Evolutionary conservation across 805 yeast genomes (phyloP), one percentile per base, ranked within the genome.

Genomic region (Aciculoconidium aculeatum): DNA sequence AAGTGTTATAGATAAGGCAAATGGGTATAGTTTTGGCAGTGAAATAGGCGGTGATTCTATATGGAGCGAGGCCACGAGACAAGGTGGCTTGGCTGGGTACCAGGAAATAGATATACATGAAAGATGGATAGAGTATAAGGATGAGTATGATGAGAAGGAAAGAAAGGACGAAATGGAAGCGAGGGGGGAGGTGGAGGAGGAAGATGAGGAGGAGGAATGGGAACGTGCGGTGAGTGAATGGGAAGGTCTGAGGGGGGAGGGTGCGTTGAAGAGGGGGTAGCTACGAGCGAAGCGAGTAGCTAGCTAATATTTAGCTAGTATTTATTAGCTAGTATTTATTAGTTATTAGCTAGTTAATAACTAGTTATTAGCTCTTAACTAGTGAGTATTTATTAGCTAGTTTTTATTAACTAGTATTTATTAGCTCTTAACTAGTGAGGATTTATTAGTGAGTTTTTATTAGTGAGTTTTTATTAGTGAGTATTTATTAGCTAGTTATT

Each of bases 41-140:
- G 99, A 92, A 44, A 68, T 90, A 6, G 95, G 96, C 2, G 98
- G 97, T n/a, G 99, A 92, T 49, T 75, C 90, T 0, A 77, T 92
- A 2, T 92, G 98, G 98, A 83, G 87, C n/a, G 95, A 90, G 44
- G 95, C 96, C 1, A 72, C 90, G 1, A 68, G 97, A 40, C 85
- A 83, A 30, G 79, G 88, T 21, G 77, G 83, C 7, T 55, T 66
- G 25, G 53, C 67, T 24, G 75, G 64, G 4, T 41, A 34, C 17
- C 57, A 62, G 26, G 72, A 70, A 10, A 61, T 75, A 5, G 96
- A 88, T 51, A 73, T 86, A 4, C 98, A 92, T 43, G 98, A 92
- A 41, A 67, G 99, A 36, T 92, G 98, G 98, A 72, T 92, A 7
- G 96, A 85, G 34, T 68, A 78, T 41, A 92, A 88, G 51, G 80